Percentiles rank a stretch among this genome's conserved stretches.
phyloP scores from a whole-genome alignment of 768 basidiomycete species.

The Amanita fuliginea region DNA sequence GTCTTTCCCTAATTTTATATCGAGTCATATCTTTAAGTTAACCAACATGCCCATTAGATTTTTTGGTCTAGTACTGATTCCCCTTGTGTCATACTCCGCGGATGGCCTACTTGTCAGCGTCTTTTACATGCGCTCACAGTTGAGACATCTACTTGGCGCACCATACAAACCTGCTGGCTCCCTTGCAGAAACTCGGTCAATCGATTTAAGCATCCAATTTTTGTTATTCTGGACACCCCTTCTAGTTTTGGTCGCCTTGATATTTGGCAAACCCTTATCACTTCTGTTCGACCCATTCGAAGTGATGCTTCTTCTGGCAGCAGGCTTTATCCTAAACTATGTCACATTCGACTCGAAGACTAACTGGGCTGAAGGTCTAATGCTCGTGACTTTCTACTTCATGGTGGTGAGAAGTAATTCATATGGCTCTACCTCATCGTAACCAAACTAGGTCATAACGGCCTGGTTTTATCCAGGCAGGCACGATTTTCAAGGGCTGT shows the following conservation, averaged over 20 bases:
- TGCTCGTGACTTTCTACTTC: slow-evolving; percentile 54
- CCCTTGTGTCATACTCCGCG: slow-evolving; percentile 61
- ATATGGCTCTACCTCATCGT: not conserved
- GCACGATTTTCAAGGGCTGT: slow-evolving; percentile 17
- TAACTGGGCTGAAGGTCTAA: slow-evolving; percentile 65
- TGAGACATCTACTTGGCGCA: not conserved
- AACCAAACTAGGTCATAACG: slow-evolving; percentile 12
- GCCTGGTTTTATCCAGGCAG: slow-evolving; percentile 28
- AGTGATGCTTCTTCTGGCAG: slow-evolving; percentile 46
- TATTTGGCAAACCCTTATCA: slow-evolving; percentile 44
- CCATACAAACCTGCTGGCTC: slow-evolving; percentile 28
- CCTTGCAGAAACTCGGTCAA: slow-evolving; percentile 56
- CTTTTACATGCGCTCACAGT: slow-evolving; percentile 30
- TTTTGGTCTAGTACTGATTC: slow-evolving; percentile 65
- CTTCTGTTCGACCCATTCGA: slow-evolving; percentile 53
- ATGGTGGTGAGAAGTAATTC: slow-evolving; percentile 37
- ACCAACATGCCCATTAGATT: slow-evolving; percentile 28
- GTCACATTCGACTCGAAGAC: slow-evolving; percentile 71
- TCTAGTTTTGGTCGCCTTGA: slow-evolving; percentile 60
- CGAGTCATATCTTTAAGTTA: slow-evolving; percentile 7
- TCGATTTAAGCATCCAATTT: slow-evolving; percentile 73
- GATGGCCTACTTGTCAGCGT: slow-evolving; percentile 52
- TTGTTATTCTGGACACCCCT: slow-evolving; percentile 72
- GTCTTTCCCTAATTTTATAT: not conserved
- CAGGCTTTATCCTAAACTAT: slow-evolving; percentile 70